Percentiles rank a stretch among this genome's conserved stretches.
These are phyloP conservation scores for Lumnitzera racemosa DNA, from an alignment of 345 rosid genomes.

Conservation along the genomic window DNA sequence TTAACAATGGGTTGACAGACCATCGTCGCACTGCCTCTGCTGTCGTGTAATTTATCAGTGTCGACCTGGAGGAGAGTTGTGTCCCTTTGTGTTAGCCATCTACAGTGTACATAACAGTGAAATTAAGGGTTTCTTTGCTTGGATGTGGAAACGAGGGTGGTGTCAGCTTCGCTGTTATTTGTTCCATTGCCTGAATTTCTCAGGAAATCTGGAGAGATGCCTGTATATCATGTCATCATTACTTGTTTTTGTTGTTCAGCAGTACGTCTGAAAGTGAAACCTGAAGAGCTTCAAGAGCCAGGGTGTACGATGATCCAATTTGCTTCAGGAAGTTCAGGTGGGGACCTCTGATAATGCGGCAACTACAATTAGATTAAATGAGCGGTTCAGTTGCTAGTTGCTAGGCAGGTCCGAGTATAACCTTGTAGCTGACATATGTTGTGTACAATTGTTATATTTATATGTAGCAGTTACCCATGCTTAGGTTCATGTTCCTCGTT, in stretches of 20 bases:
- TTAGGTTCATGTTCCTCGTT: no score
- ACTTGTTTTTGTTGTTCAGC: conserved; percentile 7
- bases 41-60: conserved; percentile 35
- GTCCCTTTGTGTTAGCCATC: conserved; percentile 2
- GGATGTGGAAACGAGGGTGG: conserved; percentile 9
- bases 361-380: conserved; percentile 28
- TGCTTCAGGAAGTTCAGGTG: conserved; percentile 7
- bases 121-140: conserved; percentile 12
- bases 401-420: background rate
- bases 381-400: conserved; percentile 21
- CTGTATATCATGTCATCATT: conserved; percentile 1
- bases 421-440: conserved; percentile 17
- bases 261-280: no score
- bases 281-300: conserved; percentile 4
- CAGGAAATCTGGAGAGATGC: conserved; percentile 12
- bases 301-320: conserved; percentile 4
- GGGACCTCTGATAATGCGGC: conserved; percentile 24
- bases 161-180: background rate
- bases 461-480: no score
- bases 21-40: conserved; percentile 77
- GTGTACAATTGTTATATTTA: conserved; percentile 17
- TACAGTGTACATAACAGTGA: conserved; percentile 21
- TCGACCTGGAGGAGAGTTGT: conserved; percentile 2
- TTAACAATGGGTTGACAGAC: conserved; percentile 42
- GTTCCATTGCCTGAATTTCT: conserved; percentile 7